Evolutionary conservation across 1,284 basidiomycete species (phyloP).

Genomic region (Blastosporella zonata): DNA sequence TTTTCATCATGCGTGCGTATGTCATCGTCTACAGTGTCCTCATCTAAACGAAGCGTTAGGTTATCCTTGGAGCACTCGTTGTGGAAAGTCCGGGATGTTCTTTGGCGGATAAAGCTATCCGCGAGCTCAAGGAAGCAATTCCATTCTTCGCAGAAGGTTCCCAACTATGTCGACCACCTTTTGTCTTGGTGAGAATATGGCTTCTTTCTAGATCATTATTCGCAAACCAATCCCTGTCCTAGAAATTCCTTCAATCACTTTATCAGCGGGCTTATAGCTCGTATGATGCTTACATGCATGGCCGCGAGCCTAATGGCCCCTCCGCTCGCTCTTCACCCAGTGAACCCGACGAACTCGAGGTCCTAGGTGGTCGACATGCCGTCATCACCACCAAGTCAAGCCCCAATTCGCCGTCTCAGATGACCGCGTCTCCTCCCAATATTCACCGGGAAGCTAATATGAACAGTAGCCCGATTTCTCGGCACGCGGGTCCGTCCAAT

Average conservation of each 20-base stretch:
- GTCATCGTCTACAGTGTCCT: neutral
- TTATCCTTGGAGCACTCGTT: constrained; percentile 45
- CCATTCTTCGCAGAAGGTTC: constrained; percentile 44
- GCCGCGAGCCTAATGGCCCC: constrained; percentile 11
- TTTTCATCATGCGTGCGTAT: constrained; percentile 45
- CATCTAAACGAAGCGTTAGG: constrained; percentile 26
- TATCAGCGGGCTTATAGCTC: constrained; percentile 26
- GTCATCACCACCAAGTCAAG: constrained; percentile 33
- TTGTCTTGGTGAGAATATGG: constrained; percentile 34
- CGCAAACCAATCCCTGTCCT: neutral
- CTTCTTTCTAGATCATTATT: neutral
- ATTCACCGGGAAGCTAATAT: constrained; percentile 14
- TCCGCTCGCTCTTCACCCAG: constrained; percentile 4
- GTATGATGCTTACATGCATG: constrained; percentile 22
- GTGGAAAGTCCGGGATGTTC: constrained; percentile 44
- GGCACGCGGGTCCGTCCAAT: constrained; percentile 23
- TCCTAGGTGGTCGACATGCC: constrained; percentile 35
- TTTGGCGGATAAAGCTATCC: constrained; percentile 37
- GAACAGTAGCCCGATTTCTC: constrained; percentile 21
- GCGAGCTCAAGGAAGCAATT: constrained; percentile 36
- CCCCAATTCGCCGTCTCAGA: constrained; percentile 26
- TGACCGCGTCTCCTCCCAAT: constrained; percentile 20
- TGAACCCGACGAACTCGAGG: constrained; percentile 33
- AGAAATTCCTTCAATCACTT: constrained; percentile 28
- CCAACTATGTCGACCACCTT: constrained; percentile 33